Conservation (phyloP, 169 alveolate genomes). For the Eimeria mitis region DNA sequence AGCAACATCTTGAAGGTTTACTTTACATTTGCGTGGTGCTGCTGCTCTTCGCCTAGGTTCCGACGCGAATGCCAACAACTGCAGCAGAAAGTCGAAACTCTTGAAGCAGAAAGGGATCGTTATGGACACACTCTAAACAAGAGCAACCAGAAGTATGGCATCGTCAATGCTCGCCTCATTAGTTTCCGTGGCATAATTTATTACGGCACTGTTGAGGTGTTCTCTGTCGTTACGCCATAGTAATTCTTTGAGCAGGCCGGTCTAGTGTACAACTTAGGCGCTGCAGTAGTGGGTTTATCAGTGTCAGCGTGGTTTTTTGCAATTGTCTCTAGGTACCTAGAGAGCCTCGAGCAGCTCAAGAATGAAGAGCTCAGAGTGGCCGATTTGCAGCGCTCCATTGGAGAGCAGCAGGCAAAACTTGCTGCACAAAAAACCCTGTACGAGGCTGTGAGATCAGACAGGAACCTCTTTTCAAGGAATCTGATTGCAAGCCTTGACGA, state of each 20-base stretch:
- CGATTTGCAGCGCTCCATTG: constrained; percentile 91
- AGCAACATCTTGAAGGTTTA: neutral
- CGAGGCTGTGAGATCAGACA: constrained; percentile 96
- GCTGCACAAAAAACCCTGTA: constrained; percentile 90
- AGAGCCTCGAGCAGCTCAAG: constrained; percentile 92
- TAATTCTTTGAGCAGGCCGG: neutral
- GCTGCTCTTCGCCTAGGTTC: constrained; percentile 9
- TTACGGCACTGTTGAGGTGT: neutral
- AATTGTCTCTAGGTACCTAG: constrained; percentile 82
- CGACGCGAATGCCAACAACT: constrained; percentile 71
- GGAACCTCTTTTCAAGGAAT: constrained; percentile 94
- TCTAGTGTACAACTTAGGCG: neutral
- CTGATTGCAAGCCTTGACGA: constrained; percentile 95
- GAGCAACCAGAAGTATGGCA: constrained; percentile 67
- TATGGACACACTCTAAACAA: constrained; percentile 84
- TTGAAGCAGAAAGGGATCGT: constrained; percentile 82
- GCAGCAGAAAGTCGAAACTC: constrained; percentile 74
- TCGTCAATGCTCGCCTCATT: neutral
- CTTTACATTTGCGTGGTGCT: neutral
- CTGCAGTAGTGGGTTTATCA: neutral
- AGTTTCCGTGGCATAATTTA: neutral
- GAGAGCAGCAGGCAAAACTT: constrained; percentile 91
- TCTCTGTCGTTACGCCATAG: neutral
- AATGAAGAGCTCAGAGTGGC: constrained; percentile 90
- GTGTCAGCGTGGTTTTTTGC: neutral